Evolutionary conservation across 768 basidiomycete species (phyloP).

Genomic region (Tephrocybe sp.): DNA sequence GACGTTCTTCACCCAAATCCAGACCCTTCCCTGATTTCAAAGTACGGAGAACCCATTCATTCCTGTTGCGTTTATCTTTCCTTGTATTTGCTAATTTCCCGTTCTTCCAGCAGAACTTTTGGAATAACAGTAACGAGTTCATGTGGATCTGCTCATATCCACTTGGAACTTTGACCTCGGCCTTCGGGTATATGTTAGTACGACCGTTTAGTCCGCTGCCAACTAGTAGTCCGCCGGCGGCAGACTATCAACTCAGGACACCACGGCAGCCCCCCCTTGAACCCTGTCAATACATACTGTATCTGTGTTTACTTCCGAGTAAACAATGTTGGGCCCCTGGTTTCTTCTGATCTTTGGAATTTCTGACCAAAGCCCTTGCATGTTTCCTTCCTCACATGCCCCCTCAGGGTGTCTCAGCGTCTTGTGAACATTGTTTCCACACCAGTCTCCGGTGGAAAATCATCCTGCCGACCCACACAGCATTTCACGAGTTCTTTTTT

Average conservation of each 20-base stretch:
- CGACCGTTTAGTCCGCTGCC: slow-evolving; percentile 4
- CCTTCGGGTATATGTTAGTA: slow-evolving; percentile 5
- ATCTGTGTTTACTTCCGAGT: not conserved
- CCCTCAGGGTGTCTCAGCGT: not conserved
- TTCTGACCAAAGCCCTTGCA: not conserved
- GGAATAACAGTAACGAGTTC: too few species aligned
- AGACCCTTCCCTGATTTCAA: not conserved
- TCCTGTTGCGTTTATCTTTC: too few species aligned
- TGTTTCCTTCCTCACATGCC: not conserved
- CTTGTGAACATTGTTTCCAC: too few species aligned
- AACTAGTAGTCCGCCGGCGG: slow-evolving; percentile 8
- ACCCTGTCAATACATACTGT: not conserved
- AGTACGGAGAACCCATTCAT: too few species aligned
- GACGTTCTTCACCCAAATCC: not conserved
- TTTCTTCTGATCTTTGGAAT: slow-evolving; percentile 2
- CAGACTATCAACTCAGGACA: not conserved
- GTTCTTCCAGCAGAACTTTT: not conserved
- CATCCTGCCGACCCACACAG: not conserved
- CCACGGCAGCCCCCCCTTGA: not conserved
- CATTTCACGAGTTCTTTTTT: not conserved
- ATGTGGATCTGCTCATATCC: not conserved
- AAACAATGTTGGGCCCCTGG: not conserved
- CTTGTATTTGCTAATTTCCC: slow-evolving; percentile 8
- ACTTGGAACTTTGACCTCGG: not conserved
- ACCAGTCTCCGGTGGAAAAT: not conserved